Base-by-base conservation (phyloP, 2,329 filamentous ascomycete genomes). In the Exserohilum rostratum region DNA sequence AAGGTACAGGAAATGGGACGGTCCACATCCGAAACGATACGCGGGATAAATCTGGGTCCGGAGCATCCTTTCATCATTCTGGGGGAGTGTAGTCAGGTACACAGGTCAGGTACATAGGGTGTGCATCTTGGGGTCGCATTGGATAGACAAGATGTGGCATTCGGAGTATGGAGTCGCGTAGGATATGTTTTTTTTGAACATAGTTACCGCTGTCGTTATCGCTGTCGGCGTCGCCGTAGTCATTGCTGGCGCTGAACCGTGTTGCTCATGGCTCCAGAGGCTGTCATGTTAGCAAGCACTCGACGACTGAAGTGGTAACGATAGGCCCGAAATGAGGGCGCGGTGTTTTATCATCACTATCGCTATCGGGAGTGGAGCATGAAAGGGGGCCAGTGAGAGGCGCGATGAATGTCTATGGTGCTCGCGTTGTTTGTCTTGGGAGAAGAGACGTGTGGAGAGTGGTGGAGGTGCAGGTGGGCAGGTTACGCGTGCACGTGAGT, bases 401-500 rank as follows among this genome's bases (percentile, higher is more conserved):
- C 44, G 27, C 11, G 34, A 38, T 31, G 13, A 39, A 12, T 30
- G 33, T 31, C 25, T 43, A 17, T n/a, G 39, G 10, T 30, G 25
- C 25, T 18, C 39, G n/a, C 25, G 5, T 43, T 17, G 39, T 43
- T n/a, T 30, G 25, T 18, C 25, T 27, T 18, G 7, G 39, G 35
- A 29, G 35, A 35, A 10, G 37, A 40, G 15, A 13, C n/a, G 50
- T 40, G 27, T 22, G 45, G 31, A 35, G 18, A 33, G 20, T 18
- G 18, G 43, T 47, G 50, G 50, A 40, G 27, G 38, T 17, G 9
- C 18, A 47, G 25, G 35, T 40, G 29, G 15, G 27, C 20, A 39
- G 51, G 39, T 45, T 50, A 50, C 46, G 46, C 51, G 46, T 54
- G 37, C 17, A 37, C 22, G 45, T 20, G 46, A 50, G 15, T 50